Conservation (phyloP, 225 moss, liverwort and hornwort species). For the Anthoceros angustus region DNA sequence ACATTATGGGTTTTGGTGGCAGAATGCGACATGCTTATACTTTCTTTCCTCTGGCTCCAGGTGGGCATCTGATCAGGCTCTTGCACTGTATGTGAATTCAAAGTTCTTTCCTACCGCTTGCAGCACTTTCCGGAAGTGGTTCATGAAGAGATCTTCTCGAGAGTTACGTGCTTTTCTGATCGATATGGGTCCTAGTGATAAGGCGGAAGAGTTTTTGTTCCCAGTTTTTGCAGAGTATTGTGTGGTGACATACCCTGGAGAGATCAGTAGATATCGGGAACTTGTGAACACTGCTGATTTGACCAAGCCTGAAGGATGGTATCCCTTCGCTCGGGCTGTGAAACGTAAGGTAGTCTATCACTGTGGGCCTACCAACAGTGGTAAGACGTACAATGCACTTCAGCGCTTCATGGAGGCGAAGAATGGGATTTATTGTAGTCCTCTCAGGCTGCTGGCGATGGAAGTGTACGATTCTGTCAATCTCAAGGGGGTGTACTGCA, state of each 20-base stretch:
- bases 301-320: slow-evolving; percentile 98
- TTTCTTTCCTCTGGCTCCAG: slow-evolving; percentile 23
- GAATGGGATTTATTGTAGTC: slow-evolving; percentile 95
- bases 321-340: slow-evolving; percentile 91
- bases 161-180: slow-evolving; percentile 46
- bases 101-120: slow-evolving; percentile 81
- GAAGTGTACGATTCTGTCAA: slow-evolving; percentile 85
- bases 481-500: slow-evolving; percentile 81
- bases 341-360: slow-evolving; percentile 82
- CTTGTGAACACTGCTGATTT: slow-evolving; percentile 92
- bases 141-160: slow-evolving; percentile 45
- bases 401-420: slow-evolving; percentile 72
- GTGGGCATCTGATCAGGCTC: slow-evolving; percentile 96
- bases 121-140: slow-evolving; percentile 67
- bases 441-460: slow-evolving; percentile 90
- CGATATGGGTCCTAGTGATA: slow-evolving; percentile 39
- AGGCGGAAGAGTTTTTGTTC: slow-evolving; percentile 49
- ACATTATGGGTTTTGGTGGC: neutral
- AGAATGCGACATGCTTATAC: neutral
- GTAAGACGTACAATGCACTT: slow-evolving; percentile 89
- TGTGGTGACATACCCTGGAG: slow-evolving; percentile 62
- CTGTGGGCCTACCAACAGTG: slow-evolving; percentile 94
- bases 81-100: slow-evolving; percentile 82
- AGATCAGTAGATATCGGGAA: slow-evolving; percentile 77
- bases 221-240: slow-evolving; percentile 91